Evolutionary conservation across 768 basidiomycete genomes (phyloP).

Genomic region (Mycena filopes): DNA sequence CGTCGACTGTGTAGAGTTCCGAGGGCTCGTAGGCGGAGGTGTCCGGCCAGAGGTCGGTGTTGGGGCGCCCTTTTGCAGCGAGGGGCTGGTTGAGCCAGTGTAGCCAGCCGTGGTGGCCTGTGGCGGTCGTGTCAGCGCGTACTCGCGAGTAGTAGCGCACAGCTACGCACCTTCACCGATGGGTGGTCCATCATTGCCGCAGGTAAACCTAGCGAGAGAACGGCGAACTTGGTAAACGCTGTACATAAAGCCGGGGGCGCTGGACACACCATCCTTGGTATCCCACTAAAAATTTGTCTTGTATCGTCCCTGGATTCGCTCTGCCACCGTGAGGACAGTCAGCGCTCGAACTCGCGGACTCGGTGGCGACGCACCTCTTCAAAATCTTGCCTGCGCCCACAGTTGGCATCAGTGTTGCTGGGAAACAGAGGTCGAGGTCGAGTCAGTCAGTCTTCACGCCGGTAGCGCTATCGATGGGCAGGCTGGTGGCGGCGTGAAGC

Average conservation of each 20-base stretch:
- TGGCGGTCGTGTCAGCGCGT: not conserved
- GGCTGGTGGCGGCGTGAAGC: not conserved
- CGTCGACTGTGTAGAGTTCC: conserved; percentile 77
- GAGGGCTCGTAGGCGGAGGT: conserved; percentile 74
- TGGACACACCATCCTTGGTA: conserved; percentile 84
- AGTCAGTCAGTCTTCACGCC: too few relatives aligned
- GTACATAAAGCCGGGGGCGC: not conserved
- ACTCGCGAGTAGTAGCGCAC: not conserved
- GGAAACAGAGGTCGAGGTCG: too few relatives aligned
- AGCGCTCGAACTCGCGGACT: not conserved
- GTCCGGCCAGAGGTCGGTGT: conserved; percentile 85
- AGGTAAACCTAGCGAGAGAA: conserved; percentile 70
- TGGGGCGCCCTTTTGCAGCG: conserved; percentile 72
- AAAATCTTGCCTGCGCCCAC: conserved; percentile 45
- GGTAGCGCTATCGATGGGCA: too few relatives aligned
- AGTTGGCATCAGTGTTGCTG: conserved; percentile 19
- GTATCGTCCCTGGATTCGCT: conserved; percentile 80
- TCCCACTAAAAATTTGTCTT: conserved; percentile 86
- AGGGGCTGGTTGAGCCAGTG: conserved; percentile 85
- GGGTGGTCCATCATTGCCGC: conserved; percentile 73
- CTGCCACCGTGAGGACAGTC: conserved; percentile 44
- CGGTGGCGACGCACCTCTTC: conserved; percentile 49
- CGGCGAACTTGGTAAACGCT: not conserved
- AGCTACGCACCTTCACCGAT: conserved; percentile 63
- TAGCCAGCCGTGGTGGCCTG: conserved; percentile 86